Conservation (phyloP, 2,329 filamentous ascomycete species). For the Didymella exigua region DNA sequence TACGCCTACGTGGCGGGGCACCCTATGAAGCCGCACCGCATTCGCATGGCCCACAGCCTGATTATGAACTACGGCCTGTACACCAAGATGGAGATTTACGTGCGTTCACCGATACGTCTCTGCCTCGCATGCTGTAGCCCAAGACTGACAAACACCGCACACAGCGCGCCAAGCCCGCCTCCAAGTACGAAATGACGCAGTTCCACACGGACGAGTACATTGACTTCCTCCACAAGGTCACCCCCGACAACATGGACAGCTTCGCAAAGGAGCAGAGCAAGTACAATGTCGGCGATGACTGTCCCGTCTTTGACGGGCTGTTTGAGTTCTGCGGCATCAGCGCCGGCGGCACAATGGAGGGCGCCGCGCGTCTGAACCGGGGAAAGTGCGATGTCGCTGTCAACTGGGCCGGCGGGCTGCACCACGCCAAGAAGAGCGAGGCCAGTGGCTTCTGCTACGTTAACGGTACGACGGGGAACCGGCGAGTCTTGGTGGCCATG, state of each 20-base stretch:
- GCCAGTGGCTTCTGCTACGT: slow-evolving; percentile 98
- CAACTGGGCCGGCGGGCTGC: slow-evolving; percentile 83
- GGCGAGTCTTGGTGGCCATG: background rate
- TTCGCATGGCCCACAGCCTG: slow-evolving; percentile 68
- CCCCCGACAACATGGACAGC: slow-evolving; percentile 96
- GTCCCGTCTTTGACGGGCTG: slow-evolving; percentile 71
- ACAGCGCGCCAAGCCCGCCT: slow-evolving; percentile 56
- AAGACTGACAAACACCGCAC: too few species aligned
- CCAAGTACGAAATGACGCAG: slow-evolving; percentile 73
- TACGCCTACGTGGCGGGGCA: slow-evolving; percentile 87
- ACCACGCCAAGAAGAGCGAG: slow-evolving; percentile 94
- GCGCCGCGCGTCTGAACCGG: slow-evolving; percentile 69
- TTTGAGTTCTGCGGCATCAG: slow-evolving; percentile 75
- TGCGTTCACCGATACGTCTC: slow-evolving; percentile 50
- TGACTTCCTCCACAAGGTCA: slow-evolving; percentile 81
- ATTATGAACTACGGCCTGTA: slow-evolving; percentile 77
- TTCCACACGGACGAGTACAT: slow-evolving; percentile 77
- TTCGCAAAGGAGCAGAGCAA: slow-evolving; percentile 88
- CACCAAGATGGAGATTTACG: slow-evolving; percentile 75
- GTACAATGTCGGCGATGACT: slow-evolving; percentile 69
- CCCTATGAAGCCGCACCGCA: slow-evolving; percentile 71
- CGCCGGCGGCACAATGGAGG: slow-evolving; percentile 73
- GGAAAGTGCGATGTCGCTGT: slow-evolving; percentile 71
- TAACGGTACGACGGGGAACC: slow-evolving; percentile 58
- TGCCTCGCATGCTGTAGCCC: too few species aligned